Conservation (phyloP, 257 asterid genomes). For the Forsythia viridissima region DNA sequence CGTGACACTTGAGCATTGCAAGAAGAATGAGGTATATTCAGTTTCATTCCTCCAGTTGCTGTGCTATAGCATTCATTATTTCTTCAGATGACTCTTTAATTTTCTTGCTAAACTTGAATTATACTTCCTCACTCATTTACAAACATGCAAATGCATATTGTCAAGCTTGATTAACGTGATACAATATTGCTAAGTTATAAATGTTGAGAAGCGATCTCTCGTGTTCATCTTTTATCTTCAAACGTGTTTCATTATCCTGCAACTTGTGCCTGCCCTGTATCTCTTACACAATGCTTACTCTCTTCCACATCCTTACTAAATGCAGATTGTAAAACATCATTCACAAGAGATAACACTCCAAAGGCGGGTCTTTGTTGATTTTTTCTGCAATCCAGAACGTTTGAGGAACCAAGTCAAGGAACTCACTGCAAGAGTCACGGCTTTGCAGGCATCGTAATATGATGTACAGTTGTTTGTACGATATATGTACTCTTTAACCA, state of each 20-base stretch:
- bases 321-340: constrained; percentile 91
- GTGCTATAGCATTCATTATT: not conserved
- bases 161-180: not conserved
- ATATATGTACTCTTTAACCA: not conserved
- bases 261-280: not conserved
- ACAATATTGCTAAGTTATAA: not conserved
- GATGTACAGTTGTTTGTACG: constrained; percentile 18
- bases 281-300: not conserved
- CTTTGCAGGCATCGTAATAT: constrained; percentile 70
- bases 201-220: constrained; percentile 1
- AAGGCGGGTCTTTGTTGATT: constrained; percentile 87
- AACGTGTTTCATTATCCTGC: not conserved
- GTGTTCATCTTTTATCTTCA: not conserved
- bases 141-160: not conserved
- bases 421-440: constrained; percentile 82
- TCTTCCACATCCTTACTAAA: not conserved
- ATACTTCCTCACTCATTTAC: not conserved
- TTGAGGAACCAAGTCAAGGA: constrained; percentile 90
- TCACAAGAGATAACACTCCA: constrained; percentile 84
- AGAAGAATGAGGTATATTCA: constrained; percentile 77
- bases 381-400: constrained; percentile 95
- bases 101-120: not conserved
- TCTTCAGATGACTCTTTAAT: constrained; percentile 2
- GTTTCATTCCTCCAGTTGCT: not conserved
- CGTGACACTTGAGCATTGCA: constrained; percentile 84